These are phyloP conservation scores for Eucalyptus coolabah DNA, from an alignment of 345 rosid genomes.

Conservation along the genomic window DNA sequence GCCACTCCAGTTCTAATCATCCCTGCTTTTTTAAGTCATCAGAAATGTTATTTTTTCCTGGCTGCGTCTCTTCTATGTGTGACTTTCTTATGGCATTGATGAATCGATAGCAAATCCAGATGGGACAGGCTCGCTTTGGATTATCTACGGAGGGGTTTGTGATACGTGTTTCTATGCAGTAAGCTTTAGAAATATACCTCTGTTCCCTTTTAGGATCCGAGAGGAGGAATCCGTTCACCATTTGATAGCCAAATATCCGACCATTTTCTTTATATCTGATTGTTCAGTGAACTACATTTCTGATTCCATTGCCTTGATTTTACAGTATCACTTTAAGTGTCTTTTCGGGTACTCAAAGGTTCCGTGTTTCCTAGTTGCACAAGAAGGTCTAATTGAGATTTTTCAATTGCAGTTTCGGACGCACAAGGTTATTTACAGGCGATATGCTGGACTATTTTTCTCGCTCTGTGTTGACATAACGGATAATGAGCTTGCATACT, in stretches of 20 bases:
- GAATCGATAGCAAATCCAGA: not conserved
- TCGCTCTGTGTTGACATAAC: slow-evolving; percentile 94
- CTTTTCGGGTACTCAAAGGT: not conserved
- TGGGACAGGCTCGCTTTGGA: not conserved
- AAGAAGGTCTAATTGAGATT: not conserved
- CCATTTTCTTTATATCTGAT: not conserved
- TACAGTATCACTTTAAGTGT: not conserved
- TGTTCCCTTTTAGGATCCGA: not conserved
- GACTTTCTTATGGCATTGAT: not conserved
- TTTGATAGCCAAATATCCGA: not conserved
- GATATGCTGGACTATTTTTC: slow-evolving; percentile 93
- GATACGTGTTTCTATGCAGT: not conserved
- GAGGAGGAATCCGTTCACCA: not conserved
- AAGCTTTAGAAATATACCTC: not conserved
- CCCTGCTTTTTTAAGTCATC: not conserved
- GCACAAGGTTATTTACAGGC: slow-evolving; percentile 90
- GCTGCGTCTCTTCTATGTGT: not conserved
- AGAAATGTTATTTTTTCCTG: not conserved
- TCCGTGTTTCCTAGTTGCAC: no score
- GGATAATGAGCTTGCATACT: slow-evolving; percentile 86
- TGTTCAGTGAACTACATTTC: not conserved
- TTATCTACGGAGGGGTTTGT: no score
- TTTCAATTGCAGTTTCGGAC: slow-evolving; percentile 66
- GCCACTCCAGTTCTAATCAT: not conserved
- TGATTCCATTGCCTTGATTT: not conserved